Evolutionary conservation across 1,139 yeast genomes (phyloP).

Genomic region (Sugiyamaella novakii): DNA sequence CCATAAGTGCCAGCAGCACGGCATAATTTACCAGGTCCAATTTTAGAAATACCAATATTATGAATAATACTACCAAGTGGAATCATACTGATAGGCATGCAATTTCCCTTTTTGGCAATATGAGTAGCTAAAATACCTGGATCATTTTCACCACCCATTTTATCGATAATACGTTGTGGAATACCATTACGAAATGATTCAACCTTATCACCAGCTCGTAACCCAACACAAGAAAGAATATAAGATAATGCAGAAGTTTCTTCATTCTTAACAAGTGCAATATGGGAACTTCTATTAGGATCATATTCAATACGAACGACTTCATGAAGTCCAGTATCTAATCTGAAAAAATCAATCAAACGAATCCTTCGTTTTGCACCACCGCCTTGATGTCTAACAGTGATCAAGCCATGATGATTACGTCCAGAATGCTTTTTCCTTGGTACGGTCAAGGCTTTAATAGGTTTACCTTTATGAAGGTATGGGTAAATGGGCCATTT

Average conservation of each 20-base stretch:
- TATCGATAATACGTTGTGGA: slow-evolving; percentile 71
- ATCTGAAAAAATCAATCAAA: slow-evolving; percentile 73
- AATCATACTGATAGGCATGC: slow-evolving; percentile 87
- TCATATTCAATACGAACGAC: slow-evolving; percentile 93
- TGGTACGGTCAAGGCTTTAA: slow-evolving; percentile 71
- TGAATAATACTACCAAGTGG: slow-evolving; percentile 93
- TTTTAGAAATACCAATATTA: slow-evolving; percentile 73
- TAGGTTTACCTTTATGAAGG: slow-evolving; percentile 82
- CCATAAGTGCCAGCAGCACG: slow-evolving; percentile 96
- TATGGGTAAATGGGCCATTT: slow-evolving; percentile 85
- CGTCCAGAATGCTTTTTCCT: slow-evolving; percentile 83
- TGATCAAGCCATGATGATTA: slow-evolving; percentile 83
- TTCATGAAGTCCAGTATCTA: slow-evolving; percentile 67
- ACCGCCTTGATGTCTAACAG: slow-evolving; percentile 95
- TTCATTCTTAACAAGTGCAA: slow-evolving; percentile 75
- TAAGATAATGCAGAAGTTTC: slow-evolving; percentile 68
- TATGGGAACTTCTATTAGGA: slow-evolving; percentile 92
- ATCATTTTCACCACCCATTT: slow-evolving; percentile 84
- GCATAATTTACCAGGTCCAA: slow-evolving; percentile 90
- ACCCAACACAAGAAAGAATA: slow-evolving; percentile 88
- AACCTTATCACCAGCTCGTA: slow-evolving; percentile 88
- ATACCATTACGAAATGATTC: slow-evolving; percentile 88
- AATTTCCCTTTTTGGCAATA: slow-evolving; percentile 91
- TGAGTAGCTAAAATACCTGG: slow-evolving; percentile 88
- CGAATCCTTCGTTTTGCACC: slow-evolving; percentile 91